Percentiles rank a stretch among this genome's conserved stretches.
Evolutionary conservation across 331 rosid species (phyloP).

Genomic region (Quercus phellos): DNA sequence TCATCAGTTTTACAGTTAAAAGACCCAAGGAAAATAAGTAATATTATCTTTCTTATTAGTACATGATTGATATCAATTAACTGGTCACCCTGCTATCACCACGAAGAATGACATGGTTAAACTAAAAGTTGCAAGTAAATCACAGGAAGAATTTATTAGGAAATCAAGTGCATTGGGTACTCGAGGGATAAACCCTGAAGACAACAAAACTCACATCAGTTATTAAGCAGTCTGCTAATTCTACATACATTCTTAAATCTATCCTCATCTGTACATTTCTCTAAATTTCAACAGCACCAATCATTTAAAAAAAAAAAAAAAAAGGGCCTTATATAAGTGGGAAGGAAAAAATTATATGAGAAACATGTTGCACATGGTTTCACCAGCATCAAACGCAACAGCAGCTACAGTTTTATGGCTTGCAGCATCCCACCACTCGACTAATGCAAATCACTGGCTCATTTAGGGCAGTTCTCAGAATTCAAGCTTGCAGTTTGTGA

Average conservation of each 20-base stretch:
- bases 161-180: conserved; percentile 28
- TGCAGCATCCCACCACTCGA: conserved; percentile 26
- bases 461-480: conserved; percentile 11
- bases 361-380: conserved; percentile 28
- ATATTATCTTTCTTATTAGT: no score
- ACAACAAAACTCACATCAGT: conserved; percentile 36
- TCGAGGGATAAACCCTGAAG: conserved; percentile 30
- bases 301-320: conserved; percentile 7
- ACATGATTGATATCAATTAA: no score
- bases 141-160: conserved; percentile 32
- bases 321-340: conserved; percentile 18
- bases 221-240: conserved; percentile 33
- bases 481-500: conserved; percentile 24
- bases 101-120: background rate
- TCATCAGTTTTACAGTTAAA: background rate
- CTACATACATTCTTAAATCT: conserved; percentile 52
- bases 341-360: conserved; percentile 23
- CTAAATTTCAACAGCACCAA: conserved; percentile 46
- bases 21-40: background rate
- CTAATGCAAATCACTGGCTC: conserved; percentile 17
- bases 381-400: conserved; percentile 32
- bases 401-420: conserved; percentile 10
- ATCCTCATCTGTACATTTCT: conserved; percentile 73
- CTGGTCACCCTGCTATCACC: no score
- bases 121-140: background rate